Evolutionary conservation across 1,139 yeast genomes (phyloP).

Genomic region (Kodamaea ohmeri): DNA sequence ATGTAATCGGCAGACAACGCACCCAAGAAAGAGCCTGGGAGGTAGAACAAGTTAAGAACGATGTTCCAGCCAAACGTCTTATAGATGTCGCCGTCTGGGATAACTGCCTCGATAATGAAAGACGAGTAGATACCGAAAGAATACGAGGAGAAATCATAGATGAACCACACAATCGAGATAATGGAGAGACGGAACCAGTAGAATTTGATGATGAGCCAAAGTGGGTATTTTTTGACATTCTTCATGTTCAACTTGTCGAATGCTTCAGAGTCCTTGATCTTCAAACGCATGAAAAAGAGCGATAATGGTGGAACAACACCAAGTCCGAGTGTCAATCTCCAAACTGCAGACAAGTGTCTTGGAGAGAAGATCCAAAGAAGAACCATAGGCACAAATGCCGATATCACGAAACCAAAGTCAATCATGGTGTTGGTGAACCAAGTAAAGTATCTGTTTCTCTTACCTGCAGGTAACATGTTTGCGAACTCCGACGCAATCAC

Average conservation of each 20-base stretch:
- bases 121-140: slow-evolving; percentile 85
- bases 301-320: slow-evolving; percentile 90
- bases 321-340: slow-evolving; percentile 89
- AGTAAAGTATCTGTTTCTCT: slow-evolving; percentile 82
- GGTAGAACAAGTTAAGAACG: slow-evolving; percentile 79
- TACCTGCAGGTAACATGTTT: slow-evolving; percentile 70
- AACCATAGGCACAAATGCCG: slow-evolving; percentile 85
- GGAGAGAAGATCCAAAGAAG: slow-evolving; percentile 77
- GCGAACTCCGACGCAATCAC: slow-evolving; percentile 95
- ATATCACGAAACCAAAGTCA: slow-evolving; percentile 79
- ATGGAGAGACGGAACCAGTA: slow-evolving; percentile 79
- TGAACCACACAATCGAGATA: slow-evolving; percentile 81
- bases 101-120: slow-evolving; percentile 56
- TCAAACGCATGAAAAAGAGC: slow-evolving; percentile 72
- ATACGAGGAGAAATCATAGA: slow-evolving; percentile 84
- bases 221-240: slow-evolving; percentile 58
- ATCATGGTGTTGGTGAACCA: slow-evolving; percentile 90
- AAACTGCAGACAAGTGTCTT: slow-evolving; percentile 71
- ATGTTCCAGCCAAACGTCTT: slow-evolving; percentile 91
- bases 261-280: slow-evolving; percentile 68
- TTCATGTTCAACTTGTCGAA: slow-evolving; percentile 72
- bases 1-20: slow-evolving; percentile 78
- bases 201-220: slow-evolving; percentile 65
- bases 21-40: slow-evolving; percentile 88
- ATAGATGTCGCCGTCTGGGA: slow-evolving; percentile 63